Evolutionary conservation across 164 flowering plant genomes (phyloP), one percentile per base, ranked within the genome.

Genomic region (Paratinospora sagittata): DNA sequence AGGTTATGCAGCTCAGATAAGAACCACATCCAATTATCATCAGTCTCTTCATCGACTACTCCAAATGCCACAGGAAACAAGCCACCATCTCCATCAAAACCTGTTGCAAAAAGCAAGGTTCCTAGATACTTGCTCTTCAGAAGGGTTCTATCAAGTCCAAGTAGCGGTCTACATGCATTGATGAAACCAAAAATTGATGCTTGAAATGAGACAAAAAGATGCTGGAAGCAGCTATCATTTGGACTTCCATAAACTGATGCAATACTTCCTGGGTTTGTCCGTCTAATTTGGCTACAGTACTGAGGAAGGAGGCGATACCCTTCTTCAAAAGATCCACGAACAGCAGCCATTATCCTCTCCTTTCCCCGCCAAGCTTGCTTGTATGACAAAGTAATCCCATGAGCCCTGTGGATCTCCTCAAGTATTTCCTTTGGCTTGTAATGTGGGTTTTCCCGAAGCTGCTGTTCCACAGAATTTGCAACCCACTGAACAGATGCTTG

Each of bases 401-500:
- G 96, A 73, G 77, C 78, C 49, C 91, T 82, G 71, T 91, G 96
- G 60, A 93, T 93, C 80, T 93, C 98, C 76, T 93, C 97, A 43
- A 93, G 75, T 60, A 94, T 92, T 79, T 94, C 98, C 81, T 94
- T 94, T 52, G 98, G 98, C 81, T 92, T 94, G 85, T 69, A 94
- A 73, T 88, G 84, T 6, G 97, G 97, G 65, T 94, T 92, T 76
- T 92, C 98, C 64, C 75, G 78, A 10, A 94, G 91, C 16, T 86
- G 81, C 73, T 86, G 90, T 76, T 94, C 97, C 67, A 94, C 90
- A 52, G 93, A 85, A 71, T 71, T 90, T 26, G 98, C 98, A 72
- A 94, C 95, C 98, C 98, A 92, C 71, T 90, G 90, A 58, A 92
- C 98, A 3, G 97, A 94, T 47, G 97, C 97, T 76, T 94, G 98